Evolutionary conservation across 371 early-diverging fungal species (phyloP).

Genomic region (Apophysomyces variabilis): DNA sequence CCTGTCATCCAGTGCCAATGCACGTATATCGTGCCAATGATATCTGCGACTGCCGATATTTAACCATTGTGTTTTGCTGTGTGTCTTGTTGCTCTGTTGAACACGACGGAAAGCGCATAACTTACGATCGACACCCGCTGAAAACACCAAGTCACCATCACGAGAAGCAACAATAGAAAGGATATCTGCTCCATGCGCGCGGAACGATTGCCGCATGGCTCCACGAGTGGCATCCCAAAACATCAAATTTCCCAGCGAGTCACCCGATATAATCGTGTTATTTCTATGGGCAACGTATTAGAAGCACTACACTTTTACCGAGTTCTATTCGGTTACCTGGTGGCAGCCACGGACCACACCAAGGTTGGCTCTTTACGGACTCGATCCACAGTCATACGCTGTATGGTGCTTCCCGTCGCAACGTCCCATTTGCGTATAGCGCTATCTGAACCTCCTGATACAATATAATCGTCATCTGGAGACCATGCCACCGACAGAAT

Average conservation of each 20-base stretch:
- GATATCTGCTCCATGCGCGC: constrained; percentile 86
- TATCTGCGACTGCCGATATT: constrained; percentile 78
- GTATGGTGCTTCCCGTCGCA: constrained; percentile 56
- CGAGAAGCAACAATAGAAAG: constrained; percentile 75
- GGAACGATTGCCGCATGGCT: constrained; percentile 71
- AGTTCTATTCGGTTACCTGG: constrained; percentile 36
- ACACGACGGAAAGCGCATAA: constrained; percentile 71
- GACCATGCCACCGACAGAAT: constrained; percentile 90
- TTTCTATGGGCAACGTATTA: constrained; percentile 33
- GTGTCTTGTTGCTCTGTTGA: constrained; percentile 24
- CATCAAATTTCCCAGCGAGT: constrained; percentile 86
- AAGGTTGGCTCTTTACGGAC: constrained; percentile 62
- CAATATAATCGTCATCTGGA: constrained; percentile 69
- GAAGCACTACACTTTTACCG: background rate
- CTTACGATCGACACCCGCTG: constrained; percentile 92
- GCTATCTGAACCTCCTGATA: constrained; percentile 87
- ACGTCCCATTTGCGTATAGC: constrained; percentile 78
- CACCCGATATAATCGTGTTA: constrained; percentile 86
- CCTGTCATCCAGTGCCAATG: constrained; percentile 74
- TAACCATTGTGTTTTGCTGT: constrained; percentile 63
- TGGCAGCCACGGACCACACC: constrained; percentile 63
- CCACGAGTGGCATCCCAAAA: constrained; percentile 84
- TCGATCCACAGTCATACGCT: constrained; percentile 77
- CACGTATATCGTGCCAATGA: constrained; percentile 93
- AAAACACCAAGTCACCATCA: constrained; percentile 76